phyloP scores from a whole-genome alignment of 2,329 filamentous ascomycete genomes.

The Fusarium haematococcum region DNA sequence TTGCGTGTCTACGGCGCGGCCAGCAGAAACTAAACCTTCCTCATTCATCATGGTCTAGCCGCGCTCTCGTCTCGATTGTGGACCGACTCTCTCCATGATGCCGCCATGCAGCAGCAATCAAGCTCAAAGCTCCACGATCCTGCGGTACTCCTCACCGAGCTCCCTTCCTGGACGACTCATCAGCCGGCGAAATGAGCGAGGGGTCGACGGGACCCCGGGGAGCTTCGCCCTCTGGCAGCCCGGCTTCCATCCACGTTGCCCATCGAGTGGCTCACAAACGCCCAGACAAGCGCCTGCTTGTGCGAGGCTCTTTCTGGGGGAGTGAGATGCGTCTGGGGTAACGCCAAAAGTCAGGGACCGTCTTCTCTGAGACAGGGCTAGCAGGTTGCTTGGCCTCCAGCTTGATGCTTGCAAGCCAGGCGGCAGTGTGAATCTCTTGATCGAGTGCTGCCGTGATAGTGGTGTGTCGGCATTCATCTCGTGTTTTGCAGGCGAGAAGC shows the following conservation, averaged over 20 bases:
- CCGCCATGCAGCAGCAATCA: constrained; percentile 7
- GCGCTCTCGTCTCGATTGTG: constrained; percentile 8
- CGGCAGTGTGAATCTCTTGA: not conserved
- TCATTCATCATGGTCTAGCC: constrained; percentile 21
- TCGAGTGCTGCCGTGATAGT: not conserved
- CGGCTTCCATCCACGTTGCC: constrained; percentile 39
- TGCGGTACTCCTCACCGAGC: constrained; percentile 25
- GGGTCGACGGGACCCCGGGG: not conserved
- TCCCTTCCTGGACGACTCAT: constrained; percentile 26
- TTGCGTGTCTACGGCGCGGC: constrained; percentile 1
- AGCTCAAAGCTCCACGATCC: constrained; percentile 21
- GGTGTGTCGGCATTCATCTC: constrained; percentile 3
- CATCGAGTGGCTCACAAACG: constrained; percentile 41
- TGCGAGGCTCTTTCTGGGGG: constrained; percentile 29
- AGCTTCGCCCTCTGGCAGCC: constrained; percentile 28
- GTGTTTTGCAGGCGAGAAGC: not conserved
- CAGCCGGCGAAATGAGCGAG: constrained; percentile 16
- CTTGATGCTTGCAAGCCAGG: not conserved
- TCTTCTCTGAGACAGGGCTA: constrained; percentile 4
- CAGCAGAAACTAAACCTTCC: constrained; percentile 13
- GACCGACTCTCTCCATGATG: constrained; percentile 25
- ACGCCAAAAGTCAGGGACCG: constrained; percentile 25
- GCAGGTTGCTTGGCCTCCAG: constrained; percentile 5
- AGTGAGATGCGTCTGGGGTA: constrained; percentile 40
- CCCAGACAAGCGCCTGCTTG: constrained; percentile 13